Base-by-base conservation (phyloP, 345 rosid species). In the Linum tenue region DNA sequence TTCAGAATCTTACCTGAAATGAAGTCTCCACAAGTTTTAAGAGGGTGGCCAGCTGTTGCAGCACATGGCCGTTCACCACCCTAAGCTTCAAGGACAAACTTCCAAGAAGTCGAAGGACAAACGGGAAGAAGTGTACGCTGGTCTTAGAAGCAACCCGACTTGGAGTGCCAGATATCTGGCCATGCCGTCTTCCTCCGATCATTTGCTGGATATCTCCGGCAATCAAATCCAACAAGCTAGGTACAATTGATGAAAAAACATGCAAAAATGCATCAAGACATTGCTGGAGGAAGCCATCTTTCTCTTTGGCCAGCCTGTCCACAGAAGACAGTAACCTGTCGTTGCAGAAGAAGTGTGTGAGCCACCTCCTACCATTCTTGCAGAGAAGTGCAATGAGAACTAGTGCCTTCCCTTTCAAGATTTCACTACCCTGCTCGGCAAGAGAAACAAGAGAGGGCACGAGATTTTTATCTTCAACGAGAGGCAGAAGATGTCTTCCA, bases 291-390 rank as follows among this genome's bases (percentile, higher is more conserved):
- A 82, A 90, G 79, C 56, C 74, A 76, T 94, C 96, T 74, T 88
- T 94, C 72, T 90, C 97, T 82, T 94, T 94, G 53, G 89, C 82
- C 72, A 90, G 66, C 70, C 97, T 88, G 72, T 94, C 97, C 68
- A 88, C 85, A 16, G 85, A 81, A 67, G 90, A 84, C 57, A 94
- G 84, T 73, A 90, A 81, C 75, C 80, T 90, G 50, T 85, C 69
- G 70, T 76, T 88, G 86, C 86, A 88, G 69, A 94, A 83, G 68
- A 90, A 84, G 72, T 84, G 90, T 68, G 86, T 78, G 64, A 94
- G 81, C 92, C 96, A 94, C 62, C 87, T 90, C 81, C 85, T 81
- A 69, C 95, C 83, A 62, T 76, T 80, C 77, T 86, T 90, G 75
- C 99, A 85, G 77, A 94, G 95, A 65, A 86, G 80, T 73, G 96